phyloP scores from a whole-genome alignment of 2,329 filamentous ascomycete species.

The Diplodia corticola region DNA sequence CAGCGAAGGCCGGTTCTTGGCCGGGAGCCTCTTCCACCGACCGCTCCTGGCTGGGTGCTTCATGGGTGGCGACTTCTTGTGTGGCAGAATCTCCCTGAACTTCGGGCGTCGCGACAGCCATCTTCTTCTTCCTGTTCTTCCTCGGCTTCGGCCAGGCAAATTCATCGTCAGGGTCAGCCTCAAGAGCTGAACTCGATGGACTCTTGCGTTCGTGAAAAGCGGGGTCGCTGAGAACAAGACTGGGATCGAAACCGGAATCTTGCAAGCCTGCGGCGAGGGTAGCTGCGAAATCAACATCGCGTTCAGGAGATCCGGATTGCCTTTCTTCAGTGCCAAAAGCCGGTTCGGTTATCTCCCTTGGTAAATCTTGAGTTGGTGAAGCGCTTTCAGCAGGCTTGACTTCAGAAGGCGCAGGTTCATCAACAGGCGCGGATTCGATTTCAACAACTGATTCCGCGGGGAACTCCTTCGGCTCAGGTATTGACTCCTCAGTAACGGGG shows the following conservation, averaged over 20 bases:
- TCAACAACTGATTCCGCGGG: background rate
- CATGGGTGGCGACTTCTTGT: background rate
- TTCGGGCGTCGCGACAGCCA: background rate
- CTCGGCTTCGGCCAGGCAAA: slow-evolving; percentile 25
- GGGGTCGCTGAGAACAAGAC: slow-evolving; percentile 47
- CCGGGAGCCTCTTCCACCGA: background rate
- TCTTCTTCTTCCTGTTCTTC: slow-evolving; percentile 34
- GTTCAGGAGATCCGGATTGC: slow-evolving; percentile 30
- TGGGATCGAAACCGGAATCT: slow-evolving; percentile 49
- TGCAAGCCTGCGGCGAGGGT: slow-evolving; percentile 49
- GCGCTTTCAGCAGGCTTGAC: background rate
- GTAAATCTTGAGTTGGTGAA: background rate
- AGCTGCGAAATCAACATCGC: slow-evolving; percentile 50
- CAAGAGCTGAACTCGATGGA: slow-evolving; percentile 34
- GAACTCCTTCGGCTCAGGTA: background rate
- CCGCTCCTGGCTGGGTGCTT: background rate
- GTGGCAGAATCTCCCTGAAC: background rate
- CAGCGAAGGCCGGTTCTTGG: slow-evolving; percentile 30
- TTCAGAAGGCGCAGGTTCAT: background rate
- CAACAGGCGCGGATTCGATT: background rate
- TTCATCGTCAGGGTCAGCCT: slow-evolving; percentile 27
- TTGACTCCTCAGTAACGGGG: background rate
- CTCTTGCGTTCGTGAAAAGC: slow-evolving; percentile 35
- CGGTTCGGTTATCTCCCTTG: background rate
- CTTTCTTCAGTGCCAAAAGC: slow-evolving; percentile 5